Evolutionary conservation across 208 protist species (phyloP).

Genomic region (Acanthamoeba culbertsoni): DNA sequence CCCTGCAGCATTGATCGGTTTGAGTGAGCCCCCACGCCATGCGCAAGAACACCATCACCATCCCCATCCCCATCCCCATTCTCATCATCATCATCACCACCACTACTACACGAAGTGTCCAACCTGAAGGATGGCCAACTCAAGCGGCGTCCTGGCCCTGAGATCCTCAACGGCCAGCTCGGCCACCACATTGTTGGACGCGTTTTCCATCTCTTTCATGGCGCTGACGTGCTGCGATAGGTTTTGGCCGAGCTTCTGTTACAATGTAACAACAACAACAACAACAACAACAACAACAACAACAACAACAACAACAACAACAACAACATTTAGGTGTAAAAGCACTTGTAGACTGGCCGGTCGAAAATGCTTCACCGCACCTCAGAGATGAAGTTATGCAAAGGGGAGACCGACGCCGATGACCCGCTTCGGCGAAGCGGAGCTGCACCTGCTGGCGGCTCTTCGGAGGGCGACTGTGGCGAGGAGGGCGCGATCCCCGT

Average conservation of each 20-base stretch:
- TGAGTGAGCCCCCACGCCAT: not conserved
- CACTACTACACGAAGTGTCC: not conserved
- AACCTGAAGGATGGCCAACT: not conserved
- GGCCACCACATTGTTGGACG: not conserved
- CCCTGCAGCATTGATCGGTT: not conserved
- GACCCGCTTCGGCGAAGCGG: too few relatives aligned
- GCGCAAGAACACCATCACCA: too few relatives aligned
- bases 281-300: not conserved
- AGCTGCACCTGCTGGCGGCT: not conserved
- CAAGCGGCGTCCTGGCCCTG: not conserved
- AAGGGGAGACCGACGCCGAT: not conserved
- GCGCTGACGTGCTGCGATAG: not conserved
- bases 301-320: not conserved
- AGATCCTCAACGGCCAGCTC: not conserved
- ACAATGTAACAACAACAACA: not conserved
- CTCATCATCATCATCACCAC: not conserved
- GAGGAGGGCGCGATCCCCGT: not conserved
- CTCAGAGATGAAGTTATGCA: not conserved
- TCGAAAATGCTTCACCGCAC: not conserved
- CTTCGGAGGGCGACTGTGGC: not conserved
- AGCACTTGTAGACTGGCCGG: too few relatives aligned
- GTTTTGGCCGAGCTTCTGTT: not conserved
- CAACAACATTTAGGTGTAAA: not conserved
- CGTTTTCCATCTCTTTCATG: not conserved
- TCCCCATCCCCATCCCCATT: too few relatives aligned